Evolutionary conservation across 2,329 filamentous ascomycete species (phyloP), one percentile per base, ranked within the genome.

Genomic region (Aspergillus bombycis): DNA sequence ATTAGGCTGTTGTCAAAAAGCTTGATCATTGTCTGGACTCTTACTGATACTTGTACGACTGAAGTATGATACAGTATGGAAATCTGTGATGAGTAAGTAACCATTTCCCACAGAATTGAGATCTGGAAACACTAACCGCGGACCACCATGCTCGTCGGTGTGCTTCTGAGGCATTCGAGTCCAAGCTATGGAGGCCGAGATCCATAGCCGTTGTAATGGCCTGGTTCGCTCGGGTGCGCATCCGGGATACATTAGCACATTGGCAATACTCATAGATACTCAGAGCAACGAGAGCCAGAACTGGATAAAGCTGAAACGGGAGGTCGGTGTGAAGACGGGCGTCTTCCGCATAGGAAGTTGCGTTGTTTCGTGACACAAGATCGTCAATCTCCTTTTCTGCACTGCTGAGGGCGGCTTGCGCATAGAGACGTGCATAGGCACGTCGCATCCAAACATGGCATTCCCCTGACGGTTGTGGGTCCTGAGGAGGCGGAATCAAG

Each of bases 191-290:
- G 16, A 71, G 63, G 4, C 67, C 67, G 11, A 70, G 61, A 53
- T 71, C 70, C 67, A 71, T 71, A 23, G 70, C 68, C 14, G 65
- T 67, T 0, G 68, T 71, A 2, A 70, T 38, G 30, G 70, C 70
- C 19, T 71, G 64, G 34, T 71, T 70, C 12, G 65, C 60, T 4
- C 69, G 68, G 41, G 62, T 62, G 16, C 70, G 66, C 69, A 71
- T 71, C 32, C 66, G 63, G 1, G 66, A 64, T 7, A 65, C 38
- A 55, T 68, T 71, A 8, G 66, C 70, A 26, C 66, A 64, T 45
- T 71, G 70, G 34, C 58, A 64, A 50, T 67, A 70, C 46, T 71
- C 68, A 60, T 71, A 71, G 4, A 70, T 54, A 4, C 62, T 57
- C 28, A 71, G 65, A 1, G 67, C 59, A 1, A 67, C 57, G 2